Evolutionary conservation across 768 basidiomycete genomes (phyloP).

Genomic region (Epithele typhae): DNA sequence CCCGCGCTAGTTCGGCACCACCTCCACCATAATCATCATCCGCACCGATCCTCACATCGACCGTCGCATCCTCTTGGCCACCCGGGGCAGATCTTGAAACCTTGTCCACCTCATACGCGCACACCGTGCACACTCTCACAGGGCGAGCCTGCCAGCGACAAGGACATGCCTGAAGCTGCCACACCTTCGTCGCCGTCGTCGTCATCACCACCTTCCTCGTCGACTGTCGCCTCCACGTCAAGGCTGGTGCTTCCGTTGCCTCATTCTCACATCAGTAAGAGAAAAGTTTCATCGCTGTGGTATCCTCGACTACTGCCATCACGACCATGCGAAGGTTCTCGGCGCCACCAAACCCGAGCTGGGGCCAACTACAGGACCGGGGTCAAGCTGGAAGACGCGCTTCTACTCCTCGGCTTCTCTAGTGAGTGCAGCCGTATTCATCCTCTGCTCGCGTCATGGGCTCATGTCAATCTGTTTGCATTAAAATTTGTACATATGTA

Average conservation of each 20-base stretch:
- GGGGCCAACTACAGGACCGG: constrained; percentile 42
- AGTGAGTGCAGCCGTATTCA: neutral
- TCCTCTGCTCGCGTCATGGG: neutral
- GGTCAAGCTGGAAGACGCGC: constrained; percentile 69
- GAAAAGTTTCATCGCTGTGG: constrained; percentile 24
- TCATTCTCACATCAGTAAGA: constrained; percentile 13
- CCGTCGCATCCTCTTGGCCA: too few species aligned
- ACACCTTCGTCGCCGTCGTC: constrained; percentile 62
- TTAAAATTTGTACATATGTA: too few species aligned
- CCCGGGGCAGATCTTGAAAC: too few species aligned
- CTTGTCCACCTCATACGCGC: constrained; percentile 6
- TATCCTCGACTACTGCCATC: constrained; percentile 42
- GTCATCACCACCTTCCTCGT: constrained; percentile 30
- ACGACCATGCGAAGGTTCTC: constrained; percentile 38
- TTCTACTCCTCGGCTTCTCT: constrained; percentile 71
- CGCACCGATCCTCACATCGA: too few species aligned
- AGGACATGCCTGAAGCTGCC: constrained; percentile 65
- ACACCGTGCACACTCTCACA: constrained; percentile 21
- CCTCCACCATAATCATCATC: constrained; percentile 1
- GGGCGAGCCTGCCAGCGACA: constrained; percentile 55
- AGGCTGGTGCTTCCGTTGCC: constrained; percentile 18
- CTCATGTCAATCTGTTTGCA: too few species aligned
- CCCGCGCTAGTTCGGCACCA: too few species aligned
- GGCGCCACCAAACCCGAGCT: constrained; percentile 1
- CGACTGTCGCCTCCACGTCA: constrained; percentile 21